Evolutionary conservation across 2,329 filamentous ascomycete species (phyloP).

Genomic region (Trichoderma sp.): DNA sequence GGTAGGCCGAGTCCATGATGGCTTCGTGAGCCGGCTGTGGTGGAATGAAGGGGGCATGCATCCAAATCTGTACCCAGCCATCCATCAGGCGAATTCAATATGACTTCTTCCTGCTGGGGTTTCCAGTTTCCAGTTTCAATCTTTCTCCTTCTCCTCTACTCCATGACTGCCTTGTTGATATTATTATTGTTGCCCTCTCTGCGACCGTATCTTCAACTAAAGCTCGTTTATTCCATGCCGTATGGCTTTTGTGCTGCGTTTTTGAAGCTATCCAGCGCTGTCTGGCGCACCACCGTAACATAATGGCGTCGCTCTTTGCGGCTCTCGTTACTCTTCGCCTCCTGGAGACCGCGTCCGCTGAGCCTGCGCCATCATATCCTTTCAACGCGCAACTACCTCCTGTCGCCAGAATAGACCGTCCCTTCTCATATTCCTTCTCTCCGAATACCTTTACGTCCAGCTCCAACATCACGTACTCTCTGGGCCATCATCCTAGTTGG

Average conservation of each 20-base stretch:
- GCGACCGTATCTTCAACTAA: background rate
- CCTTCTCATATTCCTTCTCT: conserved; percentile 74
- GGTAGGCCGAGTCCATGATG: conserved; percentile 33
- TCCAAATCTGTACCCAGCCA: conserved; percentile 36
- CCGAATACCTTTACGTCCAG: conserved; percentile 71
- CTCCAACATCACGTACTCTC: conserved; percentile 67
- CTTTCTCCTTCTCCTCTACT: conserved; percentile 20
- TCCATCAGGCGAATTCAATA: conserved; percentile 36
- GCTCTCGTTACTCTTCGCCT: conserved; percentile 38
- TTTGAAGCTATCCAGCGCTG: conserved; percentile 32
- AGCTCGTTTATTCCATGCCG: background rate
- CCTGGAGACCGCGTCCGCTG: conserved; percentile 40
- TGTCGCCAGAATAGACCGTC: conserved; percentile 69
- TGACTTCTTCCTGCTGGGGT: conserved; percentile 28
- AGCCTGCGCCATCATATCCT: conserved; percentile 64
- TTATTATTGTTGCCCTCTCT: background rate
- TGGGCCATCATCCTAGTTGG: conserved; percentile 72
- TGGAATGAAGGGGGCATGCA: conserved; percentile 46
- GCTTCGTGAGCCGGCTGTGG: conserved; percentile 33
- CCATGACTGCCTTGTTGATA: background rate
- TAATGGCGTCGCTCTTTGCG: conserved; percentile 40
- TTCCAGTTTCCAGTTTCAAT: conserved; percentile 25
- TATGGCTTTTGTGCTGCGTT: conserved; percentile 6
- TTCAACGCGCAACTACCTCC: conserved; percentile 84
- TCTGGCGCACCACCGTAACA: conserved; percentile 33